A percentile compares a stretch with the other conserved stretches of the same genome.
phyloP scores from a whole-genome alignment of 495 filamentous ascomycete species.

The Neurospora sp. region DNA sequence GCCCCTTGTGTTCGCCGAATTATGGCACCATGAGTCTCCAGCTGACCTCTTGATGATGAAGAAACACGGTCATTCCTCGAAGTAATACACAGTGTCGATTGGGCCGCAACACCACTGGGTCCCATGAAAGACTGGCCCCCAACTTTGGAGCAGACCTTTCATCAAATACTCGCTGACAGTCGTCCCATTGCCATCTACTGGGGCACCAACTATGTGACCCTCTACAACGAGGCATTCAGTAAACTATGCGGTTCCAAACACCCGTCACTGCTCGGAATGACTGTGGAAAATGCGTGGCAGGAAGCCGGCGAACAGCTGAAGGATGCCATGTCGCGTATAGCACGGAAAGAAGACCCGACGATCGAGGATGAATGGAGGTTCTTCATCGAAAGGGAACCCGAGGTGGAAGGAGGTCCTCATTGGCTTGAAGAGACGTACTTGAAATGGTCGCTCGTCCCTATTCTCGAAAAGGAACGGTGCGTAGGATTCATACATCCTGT shows the following conservation, averaged over 20 bases:
- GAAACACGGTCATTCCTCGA: conserved; percentile 25
- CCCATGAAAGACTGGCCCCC: conserved; percentile 48
- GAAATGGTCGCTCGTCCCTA: conserved; percentile 51
- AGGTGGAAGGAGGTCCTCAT: conserved; percentile 25
- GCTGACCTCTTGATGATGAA: conserved; percentile 1
- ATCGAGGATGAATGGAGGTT: conserved; percentile 29
- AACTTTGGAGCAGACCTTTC: conserved; percentile 48
- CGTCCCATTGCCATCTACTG: conserved; percentile 49
- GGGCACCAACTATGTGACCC: conserved; percentile 32
- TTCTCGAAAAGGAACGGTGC: conserved; percentile 42
- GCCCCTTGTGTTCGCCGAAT: neutral
- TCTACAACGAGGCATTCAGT: conserved; percentile 38
- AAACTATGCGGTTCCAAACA: conserved; percentile 29
- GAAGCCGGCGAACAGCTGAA: conserved; percentile 26
- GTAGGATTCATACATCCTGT: conserved; percentile 30
- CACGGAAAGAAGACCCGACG: conserved; percentile 11
- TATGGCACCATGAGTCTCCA: neutral
- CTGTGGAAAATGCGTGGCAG: conserved; percentile 27
- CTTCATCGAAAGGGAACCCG: conserved; percentile 34
- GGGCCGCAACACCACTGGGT: conserved; percentile 49
- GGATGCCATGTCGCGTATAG: conserved; percentile 17
- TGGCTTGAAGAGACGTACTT: conserved; percentile 54
- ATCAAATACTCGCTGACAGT: conserved; percentile 53
- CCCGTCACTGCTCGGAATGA: conserved; percentile 26
- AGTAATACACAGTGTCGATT: conserved; percentile 34